Base-by-base conservation (phyloP, 108 stramenopile genomes). In the Fistulifera solaris region DNA sequence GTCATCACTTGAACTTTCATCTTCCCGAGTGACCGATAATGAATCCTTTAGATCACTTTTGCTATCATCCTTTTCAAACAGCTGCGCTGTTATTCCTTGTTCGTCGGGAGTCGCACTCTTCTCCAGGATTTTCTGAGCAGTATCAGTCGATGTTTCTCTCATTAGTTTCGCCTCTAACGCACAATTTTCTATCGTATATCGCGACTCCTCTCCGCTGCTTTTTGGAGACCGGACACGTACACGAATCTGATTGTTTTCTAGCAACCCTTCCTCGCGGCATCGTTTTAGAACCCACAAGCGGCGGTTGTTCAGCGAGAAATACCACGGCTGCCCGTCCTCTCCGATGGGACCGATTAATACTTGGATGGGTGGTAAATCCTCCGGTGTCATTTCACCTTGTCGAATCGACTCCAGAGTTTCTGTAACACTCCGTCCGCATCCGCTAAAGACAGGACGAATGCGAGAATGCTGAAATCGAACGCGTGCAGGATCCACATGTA, bases 221-320 rank as follows among this genome's bases (percentile, higher is more conserved):
- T 83, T 93, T 1, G 71, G 62, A 53, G 56, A 22, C 45, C 92
- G 63, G 1, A 85, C 83, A 11, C 92, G 62, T 4, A 83, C 87
- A 5, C 27, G 62, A 13, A 93, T 73, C 21, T 55, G 50, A 21
- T 72, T 68, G 45, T 65, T 44, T 24, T 27, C 8, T 21, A 48
- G 42, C 48, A 85, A 61, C 23, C 87, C 85, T 56, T 85, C 87
- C 31, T 81, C 72, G 21, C 76, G 67, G 39, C 83, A 78, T 57
- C 73, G 67, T 73, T 96, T 96, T 38, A 94, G 54, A 11, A 96
- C 92, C 81, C 81, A 96, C 11, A 96, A 58, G 40, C 95, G 61
- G 39, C 93, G 70, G 67, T 94, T 96, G 70, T 96, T 96, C 15
- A 96, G 70, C 7, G 87, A 86, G 58, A 93, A 94, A 27, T 93